phyloP scores from a whole-genome alignment of 2,329 filamentous ascomycete genomes.

The Sphaerostilbella broomeana region DNA sequence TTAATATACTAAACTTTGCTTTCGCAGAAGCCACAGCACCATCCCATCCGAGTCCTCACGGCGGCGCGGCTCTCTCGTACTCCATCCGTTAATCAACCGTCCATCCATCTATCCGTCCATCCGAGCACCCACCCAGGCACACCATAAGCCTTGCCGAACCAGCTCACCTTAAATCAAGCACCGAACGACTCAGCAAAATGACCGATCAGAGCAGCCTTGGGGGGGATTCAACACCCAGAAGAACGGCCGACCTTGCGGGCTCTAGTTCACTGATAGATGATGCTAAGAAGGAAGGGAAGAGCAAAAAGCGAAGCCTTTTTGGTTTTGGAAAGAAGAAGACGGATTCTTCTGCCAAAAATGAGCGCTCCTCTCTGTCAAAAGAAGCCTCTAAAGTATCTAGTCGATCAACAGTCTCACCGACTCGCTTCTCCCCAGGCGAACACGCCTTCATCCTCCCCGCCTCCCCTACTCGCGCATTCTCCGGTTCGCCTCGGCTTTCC shows the following conservation, averaged over 20 bases:
- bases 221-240: constrained; percentile 28
- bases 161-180: constrained; percentile 10
- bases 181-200: constrained; percentile 16
- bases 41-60: too few relatives aligned
- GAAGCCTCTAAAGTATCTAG: constrained; percentile 33
- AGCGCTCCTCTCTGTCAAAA: constrained; percentile 27
- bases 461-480: constrained; percentile 60
- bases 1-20: too few relatives aligned
- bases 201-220: constrained; percentile 23
- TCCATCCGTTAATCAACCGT: too few relatives aligned
- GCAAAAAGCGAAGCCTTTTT: constrained; percentile 54
- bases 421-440: constrained; percentile 29
- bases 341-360: constrained; percentile 32
- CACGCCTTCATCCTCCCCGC: constrained; percentile 44
- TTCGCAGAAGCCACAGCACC: too few relatives aligned
- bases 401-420: constrained; percentile 36
- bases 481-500: constrained; percentile 65
- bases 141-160: constrained; percentile 27
- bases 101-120: too few relatives aligned
- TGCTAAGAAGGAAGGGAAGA: constrained; percentile 22
- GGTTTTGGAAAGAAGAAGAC: constrained; percentile 57
- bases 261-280: constrained; percentile 24
- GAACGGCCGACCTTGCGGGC: constrained; percentile 22
- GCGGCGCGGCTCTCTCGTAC: too few relatives aligned
- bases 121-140: too few relatives aligned